Evolutionary conservation across 768 basidiomycete genomes (phyloP), one percentile per base, ranked within the genome.

Genomic region (Termitomyces sp.): DNA sequence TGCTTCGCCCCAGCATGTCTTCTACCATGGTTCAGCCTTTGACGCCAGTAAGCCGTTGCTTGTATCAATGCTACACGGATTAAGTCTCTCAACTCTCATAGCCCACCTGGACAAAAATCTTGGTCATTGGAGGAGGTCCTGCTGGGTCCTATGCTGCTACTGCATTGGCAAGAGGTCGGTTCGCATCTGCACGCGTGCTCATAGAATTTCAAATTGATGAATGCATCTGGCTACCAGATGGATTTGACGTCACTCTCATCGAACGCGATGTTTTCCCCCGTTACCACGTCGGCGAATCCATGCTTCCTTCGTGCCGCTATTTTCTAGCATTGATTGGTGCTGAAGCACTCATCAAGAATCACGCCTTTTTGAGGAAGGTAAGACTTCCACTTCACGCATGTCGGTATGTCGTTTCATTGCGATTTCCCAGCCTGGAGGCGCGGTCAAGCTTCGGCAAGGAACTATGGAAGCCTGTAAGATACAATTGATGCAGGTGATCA

Each of bases 381-480:
- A n/a, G 8, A 30, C 30, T 30, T 30, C 30, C 11, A 22, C 30
- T 62, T 30, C 16, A n/a, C 16, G 26, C 13, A 3, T 2, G 3
- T 13, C 6, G 9, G 11, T 3, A 24, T 45, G 66, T 30, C 73
- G 7, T 50, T 41, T 18, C 3, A 24, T 16, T 38, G 16, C 16
- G 8, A 38, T 7, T 33, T 44, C 11, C 2, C 18, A 87, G 84
- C 81, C 81, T 1, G 85, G 85, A 30, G 80, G 81, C 43, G 81
- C 80, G 3, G 72, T 87, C 68, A 87, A 87, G 63, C 75, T 87
- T 52, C 78, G 76, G 41, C 77, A 78, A 48, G 74, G 68, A 61
- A 83, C 80, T 63, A 75, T 70, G 4, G 85, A 86, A 68, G 81
- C 78, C 44, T 86, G 84, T 85, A 63, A 60, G 84, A 38, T 18